Evolutionary conservation across 768 basidiomycete genomes (phyloP).

Genomic region (Galerina marginata): DNA sequence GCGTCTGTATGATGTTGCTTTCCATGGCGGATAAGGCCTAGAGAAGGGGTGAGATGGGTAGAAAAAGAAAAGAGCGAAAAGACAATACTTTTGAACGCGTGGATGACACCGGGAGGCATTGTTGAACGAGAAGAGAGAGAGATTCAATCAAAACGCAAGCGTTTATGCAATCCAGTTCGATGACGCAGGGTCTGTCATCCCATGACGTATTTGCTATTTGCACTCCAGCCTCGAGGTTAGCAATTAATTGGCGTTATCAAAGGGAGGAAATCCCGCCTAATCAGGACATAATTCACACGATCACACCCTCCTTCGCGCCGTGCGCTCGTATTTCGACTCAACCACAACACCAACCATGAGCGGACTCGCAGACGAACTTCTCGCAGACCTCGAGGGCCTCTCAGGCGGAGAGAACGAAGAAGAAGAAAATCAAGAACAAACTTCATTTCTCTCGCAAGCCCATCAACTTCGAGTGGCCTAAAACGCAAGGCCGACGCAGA

Average conservation of each 20-base stretch:
- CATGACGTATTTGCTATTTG: slow-evolving; percentile 22
- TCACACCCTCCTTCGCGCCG: slow-evolving; percentile 4
- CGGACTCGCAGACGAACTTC: slow-evolving; percentile 87
- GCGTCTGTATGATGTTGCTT: slow-evolving; percentile 54
- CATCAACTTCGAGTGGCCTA: slow-evolving; percentile 35
- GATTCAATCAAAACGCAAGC: background rate
- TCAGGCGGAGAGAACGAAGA: slow-evolving; percentile 71
- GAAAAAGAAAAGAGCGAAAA: slow-evolving; percentile 26
- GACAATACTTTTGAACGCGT: slow-evolving; percentile 82
- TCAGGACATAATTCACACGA: slow-evolving; percentile 7
- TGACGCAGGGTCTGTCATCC: slow-evolving; percentile 5
- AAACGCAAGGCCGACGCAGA: slow-evolving; percentile 68
- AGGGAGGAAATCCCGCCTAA: too few species aligned
- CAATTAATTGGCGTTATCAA: too few species aligned
- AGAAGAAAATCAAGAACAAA: slow-evolving; percentile 21
- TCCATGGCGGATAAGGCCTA: slow-evolving; percentile 85
- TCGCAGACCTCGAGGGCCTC: slow-evolving; percentile 89
- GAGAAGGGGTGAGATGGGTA: slow-evolving; percentile 18
- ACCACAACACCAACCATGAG: slow-evolving; percentile 53
- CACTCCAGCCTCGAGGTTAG: too few species aligned
- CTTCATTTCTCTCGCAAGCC: slow-evolving; percentile 31
- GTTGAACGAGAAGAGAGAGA: slow-evolving; percentile 6
- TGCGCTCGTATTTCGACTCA: background rate
- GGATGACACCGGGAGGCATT: slow-evolving; percentile 78
- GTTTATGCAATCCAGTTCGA: slow-evolving; percentile 20